A percentile compares a stretch with the other conserved stretches of the same genome.
Evolutionary conservation across 2,329 filamentous ascomycete species (phyloP).

Genomic region (Arthrobotrys iridis): DNA sequence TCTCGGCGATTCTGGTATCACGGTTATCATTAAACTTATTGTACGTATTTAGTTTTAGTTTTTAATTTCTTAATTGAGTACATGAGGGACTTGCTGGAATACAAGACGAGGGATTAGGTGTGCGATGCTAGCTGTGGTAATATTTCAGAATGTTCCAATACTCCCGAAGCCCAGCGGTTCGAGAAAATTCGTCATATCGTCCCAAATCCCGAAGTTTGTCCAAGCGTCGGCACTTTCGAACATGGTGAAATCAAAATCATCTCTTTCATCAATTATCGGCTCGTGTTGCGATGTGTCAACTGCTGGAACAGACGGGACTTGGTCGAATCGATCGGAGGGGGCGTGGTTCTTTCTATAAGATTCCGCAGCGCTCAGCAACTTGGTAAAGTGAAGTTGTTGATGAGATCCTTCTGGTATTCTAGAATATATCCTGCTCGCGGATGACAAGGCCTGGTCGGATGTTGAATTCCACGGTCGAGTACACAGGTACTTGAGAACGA

Average conservation of each 20-base stretch:
- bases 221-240: not conserved
- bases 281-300: not conserved
- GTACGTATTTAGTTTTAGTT: constrained; percentile 12
- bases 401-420: constrained; percentile 5
- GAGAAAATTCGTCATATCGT: not conserved
- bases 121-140: too few relatives aligned
- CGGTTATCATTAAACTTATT: constrained; percentile 1
- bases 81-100: too few relatives aligned
- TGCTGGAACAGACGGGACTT: not conserved
- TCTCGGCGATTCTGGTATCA: constrained; percentile 11
- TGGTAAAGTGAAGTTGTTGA: not conserved
- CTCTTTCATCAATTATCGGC: not conserved
- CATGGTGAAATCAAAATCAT: not conserved
- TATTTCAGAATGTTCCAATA: constrained; percentile 4
- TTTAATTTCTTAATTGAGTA: constrained; percentile 6
- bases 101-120: too few relatives aligned
- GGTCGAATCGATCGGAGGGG: not conserved
- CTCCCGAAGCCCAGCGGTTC: constrained; percentile 10
- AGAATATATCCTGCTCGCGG: not conserved
- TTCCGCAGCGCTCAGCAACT: not conserved
- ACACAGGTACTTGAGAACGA: constrained; percentile 6
- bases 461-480: constrained; percentile 10
- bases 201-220: constrained; percentile 14
- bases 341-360: not conserved
- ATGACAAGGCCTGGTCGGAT: constrained; percentile 11